Base-by-base conservation (phyloP, 2,329 filamentous ascomycete species). In the Cordyceps pruinosa region DNA sequence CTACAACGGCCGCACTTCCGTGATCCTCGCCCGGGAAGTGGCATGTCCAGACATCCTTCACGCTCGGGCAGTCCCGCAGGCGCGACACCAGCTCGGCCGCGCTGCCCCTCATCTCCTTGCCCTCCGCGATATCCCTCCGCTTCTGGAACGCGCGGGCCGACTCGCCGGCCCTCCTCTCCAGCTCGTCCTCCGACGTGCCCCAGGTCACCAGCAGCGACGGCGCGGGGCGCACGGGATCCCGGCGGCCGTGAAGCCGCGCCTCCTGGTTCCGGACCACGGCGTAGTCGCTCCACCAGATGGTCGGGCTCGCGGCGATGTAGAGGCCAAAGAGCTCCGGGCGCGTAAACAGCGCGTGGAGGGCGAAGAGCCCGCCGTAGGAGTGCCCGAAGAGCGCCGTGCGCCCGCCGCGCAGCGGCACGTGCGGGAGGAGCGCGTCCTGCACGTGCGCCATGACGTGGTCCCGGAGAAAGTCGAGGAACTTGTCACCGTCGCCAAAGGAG, bases 361-460 rank as follows among this genome's bases (percentile, higher is more conserved):
- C 66, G 47, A 80, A 79, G 1, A 80, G 65, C 0, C 76, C 78
- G 2, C 76, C 77, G 26, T 76, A 78, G 0, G 77, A 80, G 57
- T 80, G 77, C 0, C 77, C 77, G 41, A 73, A 78, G 1, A 80
- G 65, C 0, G 74, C 77, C 49, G 74, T 74, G 25, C 70, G 69
- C 2, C 66, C 63, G 17, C 71, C 68, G 62, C 66, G 57, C 67
- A 76, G 26, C 59, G 66, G 26, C 17, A 64, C 42, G 37, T 64
- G 49, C 4, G 64, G 59, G 57, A 70, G 68, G 10, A 69, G 61
- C 10, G 50, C 61, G 2, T 58, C 37, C 23, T 69, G 61, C 8
- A 69, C 58, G 59, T 71, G 66, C 0, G 72, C 66, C 52, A 72
- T 71, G 3, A 77, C 66, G 3, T 70, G 66, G 1, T 67, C 66